Base-by-base conservation (phyloP, 306 rosid species). In the Prunus dulcis region DNA sequence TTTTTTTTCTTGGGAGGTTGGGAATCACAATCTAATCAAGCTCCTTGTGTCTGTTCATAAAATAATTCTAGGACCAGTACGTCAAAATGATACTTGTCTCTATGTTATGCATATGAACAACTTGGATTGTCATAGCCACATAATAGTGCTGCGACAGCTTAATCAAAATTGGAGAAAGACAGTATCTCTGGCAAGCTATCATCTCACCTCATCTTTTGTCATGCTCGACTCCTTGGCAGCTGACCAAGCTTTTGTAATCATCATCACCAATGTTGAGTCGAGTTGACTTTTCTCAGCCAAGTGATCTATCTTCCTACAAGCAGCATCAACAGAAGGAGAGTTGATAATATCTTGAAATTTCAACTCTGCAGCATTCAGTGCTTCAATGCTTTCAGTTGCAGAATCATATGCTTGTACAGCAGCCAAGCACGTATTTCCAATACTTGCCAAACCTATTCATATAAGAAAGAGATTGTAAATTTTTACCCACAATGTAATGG, bases 161-260 rank as follows among this genome's bases (percentile, higher is more conserved):
- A 12, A 15, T 11, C 11, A 25, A 12, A 50, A 28, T 10, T 51
- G 6, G 15, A 8, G 22, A 7, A 2, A 28, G 63, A 32, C 14
- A 52, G 12, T 70, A 57, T 32, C 55, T 32, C 23, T 32, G 8
- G 32, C 75, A 53, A 71, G 50, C 51, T 34, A 28, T 51, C 74
- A n/a, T 55, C 55, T 76, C 84, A 92, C 99, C 97, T 95, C 97
- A 55, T 89, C 93, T 82, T 92, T 88, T 52, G 82, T 73, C 97
- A 95, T 89, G 86, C 81, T 88, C 6, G 96, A 77, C 81, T 95
- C 97, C 82, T 95, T 95, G 30, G 99, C 96, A 57, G 92, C 97
- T 41, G 97, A 91, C 97, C 97, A 95, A 74, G 99, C 97, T 87
- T 95, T 95, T 74, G 97, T 85, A 80, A 95, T 91, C 99, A 92